phyloP scores from a whole-genome alignment of 1,139 yeast species.

The Scheffersomyces cryptocercus region DNA sequence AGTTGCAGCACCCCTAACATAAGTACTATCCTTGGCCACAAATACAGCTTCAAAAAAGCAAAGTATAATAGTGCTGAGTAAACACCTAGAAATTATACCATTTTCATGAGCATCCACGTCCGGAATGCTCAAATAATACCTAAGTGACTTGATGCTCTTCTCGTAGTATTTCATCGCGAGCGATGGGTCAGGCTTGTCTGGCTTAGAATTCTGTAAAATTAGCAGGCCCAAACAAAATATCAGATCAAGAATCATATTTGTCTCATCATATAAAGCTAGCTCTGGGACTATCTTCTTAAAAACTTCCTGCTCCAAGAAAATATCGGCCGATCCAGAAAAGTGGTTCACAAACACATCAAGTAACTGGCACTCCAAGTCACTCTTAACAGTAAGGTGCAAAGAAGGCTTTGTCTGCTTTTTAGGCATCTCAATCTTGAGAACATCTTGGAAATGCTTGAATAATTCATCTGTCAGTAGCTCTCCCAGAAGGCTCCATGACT shows the following conservation, averaged over 20 bases:
- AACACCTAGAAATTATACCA: constrained; percentile 35
- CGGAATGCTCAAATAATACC: constrained; percentile 28
- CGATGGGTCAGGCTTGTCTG: constrained; percentile 29
- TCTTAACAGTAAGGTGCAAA: constrained; percentile 18
- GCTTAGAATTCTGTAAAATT: constrained; percentile 30
- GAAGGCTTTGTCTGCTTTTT: constrained; percentile 3
- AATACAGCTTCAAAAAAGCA: constrained; percentile 42
- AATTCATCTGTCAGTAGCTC: constrained; percentile 28
- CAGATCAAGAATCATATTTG: constrained; percentile 35
- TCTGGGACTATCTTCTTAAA: constrained; percentile 36
- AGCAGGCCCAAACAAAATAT: constrained; percentile 38
- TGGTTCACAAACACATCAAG: constrained; percentile 35
- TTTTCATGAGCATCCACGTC: constrained; percentile 23
- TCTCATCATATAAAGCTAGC: constrained; percentile 38
- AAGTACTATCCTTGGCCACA: constrained; percentile 37
- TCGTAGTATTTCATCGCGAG: constrained; percentile 40
- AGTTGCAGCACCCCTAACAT: constrained; percentile 38
- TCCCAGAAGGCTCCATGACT: constrained; percentile 10
- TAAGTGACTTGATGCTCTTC: constrained; percentile 33
- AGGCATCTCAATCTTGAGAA: constrained; percentile 18
- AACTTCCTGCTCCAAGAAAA: constrained; percentile 30
- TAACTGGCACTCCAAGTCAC: constrained; percentile 29
- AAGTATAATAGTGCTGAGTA: constrained; percentile 37
- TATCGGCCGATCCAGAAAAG: constrained; percentile 30
- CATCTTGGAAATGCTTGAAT: constrained; percentile 26